Base-by-base conservation (phyloP, 2,329 filamentous ascomycete species). In the Elsinoe fawcettii region DNA sequence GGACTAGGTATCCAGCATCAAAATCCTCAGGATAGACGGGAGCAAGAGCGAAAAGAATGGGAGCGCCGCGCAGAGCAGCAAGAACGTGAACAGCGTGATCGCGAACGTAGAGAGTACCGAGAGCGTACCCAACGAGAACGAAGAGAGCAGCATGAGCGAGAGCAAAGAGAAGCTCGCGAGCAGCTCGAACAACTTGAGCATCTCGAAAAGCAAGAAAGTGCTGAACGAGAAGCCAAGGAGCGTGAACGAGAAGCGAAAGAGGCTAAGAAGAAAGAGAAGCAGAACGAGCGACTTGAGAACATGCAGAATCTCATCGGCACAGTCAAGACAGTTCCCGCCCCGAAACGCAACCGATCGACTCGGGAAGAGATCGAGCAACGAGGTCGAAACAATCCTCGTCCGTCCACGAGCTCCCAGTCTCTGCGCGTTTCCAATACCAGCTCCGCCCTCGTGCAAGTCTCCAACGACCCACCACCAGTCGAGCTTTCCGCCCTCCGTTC, bases 81-180 rank as follows among this genome's bases (percentile, higher is more conserved):
- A 34, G 46, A 51, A 34, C 46, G 27, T 16, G 46, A 51, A 34
- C 46, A 51, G 46, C 36, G 37, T 43, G 53, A 55, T 14, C 36
- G 16, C 4, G 34, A 41, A 20, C 51, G 36, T 11, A 22, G 30
- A 25, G 53, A 55, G 23, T 39, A 39, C 18, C 53, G 53, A 25
- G 41, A 46, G 23, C 41, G 41, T 20, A 46, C 41, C n/a, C 34
- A 55, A 32, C 36, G 37, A 25, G 22, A 41, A 16, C 23, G 25
- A 18, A 23, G 54, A 49, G 54, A 56, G 30, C 54, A 49, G 23
- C 41, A 56, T 11, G 54, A 56, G 30, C 23, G 41, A 32, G 54
- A 56, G 41, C 23, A 34, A 36, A 41, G 41, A 37, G 54, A 56
- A 23, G 54, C 44, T 23, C 39, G 43, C 14, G 22, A 47, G 20